Evolutionary conservation across 2,329 filamentous ascomycete species (phyloP), one percentile per base, ranked within the genome.

Genomic region (Aspergillus unguis): DNA sequence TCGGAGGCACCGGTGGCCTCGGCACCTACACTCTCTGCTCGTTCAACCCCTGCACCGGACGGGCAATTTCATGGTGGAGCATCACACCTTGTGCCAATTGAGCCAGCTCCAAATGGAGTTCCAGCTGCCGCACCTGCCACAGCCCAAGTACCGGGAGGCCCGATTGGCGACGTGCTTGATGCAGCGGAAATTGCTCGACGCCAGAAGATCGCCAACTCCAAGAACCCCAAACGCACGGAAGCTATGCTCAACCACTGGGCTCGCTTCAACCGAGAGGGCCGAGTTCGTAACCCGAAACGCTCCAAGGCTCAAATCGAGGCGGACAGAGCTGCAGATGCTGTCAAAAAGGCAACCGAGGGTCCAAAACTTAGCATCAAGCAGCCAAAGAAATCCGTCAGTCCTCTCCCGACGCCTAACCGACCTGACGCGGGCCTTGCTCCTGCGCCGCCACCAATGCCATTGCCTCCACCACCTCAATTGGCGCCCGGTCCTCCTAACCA

Each of bases 181-280:
- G 52, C 63, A 10, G 56, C 56, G 2, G 70, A 72, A 41, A 56
- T 68, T 29, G 67, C 66, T 17, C 66, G 69, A 43, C 69, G 63
- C 17, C 60, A 69, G 44, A 73, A 74, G 55, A 74, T 75, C 40
- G 63, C 65, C 40, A 71, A 74, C 49, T 74, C 72, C 23, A 74
- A 75, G 59, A 75, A 75, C 44, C 72, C 72, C 4, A 73, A 72
- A 52, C 66, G 72, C 28, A 75, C 72, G 6, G 71, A 74, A 57
- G 72, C 72, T 40, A 75, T 75, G 72, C 65, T 75, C 27, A 70
- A 74, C 53, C 72, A 75, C 57, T 75, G 72, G 72, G 70, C 65
- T 23, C 70, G 71, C 26, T 75, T 75, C 62, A 74, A 74, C 49
- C 62, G 64, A 9, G 71, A 73, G 58, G 72, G 72, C 29, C 68